Conservation (phyloP, 352 stramenopile genomes). For the Phytophthora fragariae region DNA sequence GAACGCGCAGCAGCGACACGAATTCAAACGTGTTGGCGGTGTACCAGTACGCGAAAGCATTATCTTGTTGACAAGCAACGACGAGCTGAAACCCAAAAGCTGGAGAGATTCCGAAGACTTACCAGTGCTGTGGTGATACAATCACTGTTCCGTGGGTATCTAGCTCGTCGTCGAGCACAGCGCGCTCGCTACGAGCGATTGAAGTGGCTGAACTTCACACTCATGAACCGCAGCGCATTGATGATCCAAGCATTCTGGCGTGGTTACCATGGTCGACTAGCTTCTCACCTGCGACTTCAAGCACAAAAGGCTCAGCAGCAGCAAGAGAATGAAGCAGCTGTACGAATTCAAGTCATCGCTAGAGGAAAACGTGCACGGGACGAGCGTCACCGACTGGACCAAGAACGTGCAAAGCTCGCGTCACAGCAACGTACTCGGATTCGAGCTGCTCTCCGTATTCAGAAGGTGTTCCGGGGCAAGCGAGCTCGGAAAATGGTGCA, state of each 20-base stretch:
- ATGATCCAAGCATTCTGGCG: slow-evolving; percentile 83
- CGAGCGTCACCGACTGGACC: slow-evolving; percentile 39
- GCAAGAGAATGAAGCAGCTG: slow-evolving; percentile 65
- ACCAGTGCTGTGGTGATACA: slow-evolving; percentile 70
- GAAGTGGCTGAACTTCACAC: slow-evolving; percentile 69
- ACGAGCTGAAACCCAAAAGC: slow-evolving; percentile 39
- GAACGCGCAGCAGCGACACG: slow-evolving; percentile 47
- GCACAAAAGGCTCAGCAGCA: slow-evolving; percentile 55
- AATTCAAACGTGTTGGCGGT: slow-evolving; percentile 68
- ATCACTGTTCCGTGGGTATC: slow-evolving; percentile 65
- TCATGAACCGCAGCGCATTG: slow-evolving; percentile 70
- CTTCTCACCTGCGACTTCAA: slow-evolving; percentile 62
- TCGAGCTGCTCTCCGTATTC: slow-evolving; percentile 62
- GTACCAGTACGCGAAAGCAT: slow-evolving; percentile 31
- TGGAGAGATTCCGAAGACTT: slow-evolving; percentile 51
- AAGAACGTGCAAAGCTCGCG: slow-evolving; percentile 43
- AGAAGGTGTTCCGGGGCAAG: slow-evolving; percentile 70
- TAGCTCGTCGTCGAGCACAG: slow-evolving; percentile 55
- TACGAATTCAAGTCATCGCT: slow-evolving; percentile 64
- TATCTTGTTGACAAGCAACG: slow-evolving; percentile 46
- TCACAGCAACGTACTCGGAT: slow-evolving; percentile 42
- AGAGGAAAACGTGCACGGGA: slow-evolving; percentile 59
- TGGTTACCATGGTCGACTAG: slow-evolving; percentile 73
- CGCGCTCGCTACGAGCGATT: slow-evolving; percentile 69
- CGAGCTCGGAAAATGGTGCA: slow-evolving; percentile 49